Percentiles rank a stretch among this genome's conserved stretches.
phyloP scores from a whole-genome alignment of 2,329 filamentous ascomycete genomes.

The Delphinella strobiligena region DNA sequence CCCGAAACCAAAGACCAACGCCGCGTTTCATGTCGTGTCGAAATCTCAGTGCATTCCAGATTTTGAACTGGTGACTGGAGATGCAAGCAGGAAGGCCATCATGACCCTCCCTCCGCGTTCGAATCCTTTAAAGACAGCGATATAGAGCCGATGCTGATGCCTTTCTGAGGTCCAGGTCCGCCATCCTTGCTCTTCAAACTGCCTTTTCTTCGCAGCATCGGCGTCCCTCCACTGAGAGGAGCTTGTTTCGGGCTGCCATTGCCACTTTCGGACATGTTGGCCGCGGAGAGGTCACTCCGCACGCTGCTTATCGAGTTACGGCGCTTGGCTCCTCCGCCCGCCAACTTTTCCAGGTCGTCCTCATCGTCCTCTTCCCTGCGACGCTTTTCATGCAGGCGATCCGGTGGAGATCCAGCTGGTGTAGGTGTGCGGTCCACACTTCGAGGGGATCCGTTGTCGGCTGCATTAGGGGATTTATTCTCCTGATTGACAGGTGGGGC shows the following conservation, averaged over 20 bases:
- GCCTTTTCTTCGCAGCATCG: slow-evolving; percentile 30
- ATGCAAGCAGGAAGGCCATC: too few relatives aligned
- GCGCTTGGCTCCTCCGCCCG: slow-evolving; percentile 33
- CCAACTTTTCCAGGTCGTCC: slow-evolving; percentile 78
- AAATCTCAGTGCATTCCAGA: too few relatives aligned
- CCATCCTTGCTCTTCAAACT: slow-evolving; percentile 29
- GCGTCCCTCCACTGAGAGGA: slow-evolving; percentile 11
- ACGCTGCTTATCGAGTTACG: slow-evolving; percentile 26
- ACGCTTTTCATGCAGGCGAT: slow-evolving; percentile 77
- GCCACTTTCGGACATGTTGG: slow-evolving; percentile 11
- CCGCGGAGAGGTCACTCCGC: slow-evolving; percentile 11
- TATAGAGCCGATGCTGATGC: slow-evolving; percentile 15
- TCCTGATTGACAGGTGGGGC: slow-evolving; percentile 16
- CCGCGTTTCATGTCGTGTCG: too few relatives aligned
- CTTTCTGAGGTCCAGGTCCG: slow-evolving; percentile 21
- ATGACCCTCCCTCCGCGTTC: too few relatives aligned
- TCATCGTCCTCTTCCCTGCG: slow-evolving; percentile 88
- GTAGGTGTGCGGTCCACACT: too few relatives aligned
- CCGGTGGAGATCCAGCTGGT: slow-evolving; percentile 43
- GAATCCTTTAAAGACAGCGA: slow-evolving; percentile 4
- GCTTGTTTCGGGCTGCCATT: slow-evolving; percentile 9
- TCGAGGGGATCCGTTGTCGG: neutral
- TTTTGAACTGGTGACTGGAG: too few relatives aligned
- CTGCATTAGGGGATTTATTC: slow-evolving; percentile 9
- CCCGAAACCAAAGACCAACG: too few relatives aligned